A percentile compares a stretch with the other conserved stretches of the same genome.
These are phyloP conservation scores for Yarrowia sp. DNA, from an alignment of 805 yeast genomes.

Conservation along the genomic window DNA sequence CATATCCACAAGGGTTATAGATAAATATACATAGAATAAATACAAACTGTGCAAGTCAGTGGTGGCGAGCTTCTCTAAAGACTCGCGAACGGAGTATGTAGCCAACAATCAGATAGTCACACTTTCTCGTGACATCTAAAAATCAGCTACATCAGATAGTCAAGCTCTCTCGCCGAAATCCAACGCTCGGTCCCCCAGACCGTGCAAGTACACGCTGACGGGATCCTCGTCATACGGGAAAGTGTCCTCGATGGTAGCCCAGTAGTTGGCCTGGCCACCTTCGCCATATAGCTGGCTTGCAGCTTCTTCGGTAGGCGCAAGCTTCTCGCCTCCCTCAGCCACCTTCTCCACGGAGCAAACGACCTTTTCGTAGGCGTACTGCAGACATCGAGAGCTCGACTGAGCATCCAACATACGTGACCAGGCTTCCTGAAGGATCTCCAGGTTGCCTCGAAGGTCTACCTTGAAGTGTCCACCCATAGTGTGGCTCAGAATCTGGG, in stretches of 20 bases:
- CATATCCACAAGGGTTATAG: too few species aligned
- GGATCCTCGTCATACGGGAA: slow-evolving; percentile 5
- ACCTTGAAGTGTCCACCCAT: slow-evolving; percentile 1
- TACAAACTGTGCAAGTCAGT: too few species aligned
- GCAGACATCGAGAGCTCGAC: slow-evolving; percentile 1
- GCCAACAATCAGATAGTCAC: too few species aligned
- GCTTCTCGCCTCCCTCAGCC: background rate
- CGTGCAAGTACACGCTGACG: background rate
- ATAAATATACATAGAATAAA: slow-evolving; percentile 16
- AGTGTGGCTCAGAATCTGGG: background rate
- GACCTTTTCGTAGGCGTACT: slow-evolving; percentile 15
- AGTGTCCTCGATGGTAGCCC: slow-evolving; percentile 1
- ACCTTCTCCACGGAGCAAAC: background rate
- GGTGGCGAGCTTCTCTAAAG: too few species aligned
- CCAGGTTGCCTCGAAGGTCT: slow-evolving; percentile 5
- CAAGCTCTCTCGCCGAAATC: slow-evolving; percentile 13
- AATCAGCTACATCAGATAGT: too few species aligned
- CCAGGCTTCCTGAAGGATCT: background rate
- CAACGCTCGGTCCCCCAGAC: slow-evolving; percentile 6
- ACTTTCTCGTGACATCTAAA: too few species aligned
- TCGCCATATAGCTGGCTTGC: background rate
- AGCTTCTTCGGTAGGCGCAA: background rate
- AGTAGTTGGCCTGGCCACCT: background rate
- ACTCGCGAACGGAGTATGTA: too few species aligned
- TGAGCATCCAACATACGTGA: background rate